Conservation (phyloP, 257 asterid species). For the Catharanthus roseus region DNA sequence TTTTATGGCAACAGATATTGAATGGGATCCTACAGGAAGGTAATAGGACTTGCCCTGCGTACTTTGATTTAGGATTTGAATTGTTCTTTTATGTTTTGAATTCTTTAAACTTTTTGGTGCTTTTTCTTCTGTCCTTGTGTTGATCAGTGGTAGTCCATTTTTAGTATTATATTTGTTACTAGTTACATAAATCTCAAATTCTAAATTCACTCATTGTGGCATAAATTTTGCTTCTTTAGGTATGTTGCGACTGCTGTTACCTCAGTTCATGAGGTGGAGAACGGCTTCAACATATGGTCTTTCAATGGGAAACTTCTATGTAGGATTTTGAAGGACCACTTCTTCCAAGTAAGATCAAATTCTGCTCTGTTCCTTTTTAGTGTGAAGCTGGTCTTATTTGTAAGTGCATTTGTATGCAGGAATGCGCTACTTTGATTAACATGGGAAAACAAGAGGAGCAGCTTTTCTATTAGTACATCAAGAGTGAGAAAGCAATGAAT, state of each 20-base stretch:
- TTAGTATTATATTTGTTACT: background rate
- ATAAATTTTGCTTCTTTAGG: slow-evolving; percentile 26
- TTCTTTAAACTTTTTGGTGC: background rate
- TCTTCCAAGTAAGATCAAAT: slow-evolving; percentile 67
- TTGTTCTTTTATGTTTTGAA: background rate
- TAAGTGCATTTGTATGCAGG: background rate
- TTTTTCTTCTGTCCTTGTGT: background rate
- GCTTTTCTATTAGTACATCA: background rate
- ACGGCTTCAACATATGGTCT: slow-evolving; percentile 88
- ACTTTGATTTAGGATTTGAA: background rate
- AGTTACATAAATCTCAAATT: background rate
- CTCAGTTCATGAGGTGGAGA: slow-evolving; percentile 98
- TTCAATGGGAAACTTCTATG: slow-evolving; percentile 74
- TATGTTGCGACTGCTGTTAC: slow-evolving; percentile 91
- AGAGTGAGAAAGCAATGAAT: background rate
- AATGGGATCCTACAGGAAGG: slow-evolving; percentile 99
- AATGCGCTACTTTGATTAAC: background rate
- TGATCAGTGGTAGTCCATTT: background rate
- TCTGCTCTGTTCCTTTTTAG: background rate
- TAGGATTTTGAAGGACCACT: slow-evolving; percentile 77
- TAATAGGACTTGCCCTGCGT: slow-evolving; percentile 16
- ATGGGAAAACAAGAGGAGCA: background rate
- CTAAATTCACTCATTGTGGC: background rate
- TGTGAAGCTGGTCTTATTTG: too few species aligned
- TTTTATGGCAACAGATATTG: slow-evolving; percentile 95